Percentiles rank a stretch among this genome's conserved stretches.
Conservation (phyloP, 805 yeast species). For the Jamesozyma piceae region DNA sequence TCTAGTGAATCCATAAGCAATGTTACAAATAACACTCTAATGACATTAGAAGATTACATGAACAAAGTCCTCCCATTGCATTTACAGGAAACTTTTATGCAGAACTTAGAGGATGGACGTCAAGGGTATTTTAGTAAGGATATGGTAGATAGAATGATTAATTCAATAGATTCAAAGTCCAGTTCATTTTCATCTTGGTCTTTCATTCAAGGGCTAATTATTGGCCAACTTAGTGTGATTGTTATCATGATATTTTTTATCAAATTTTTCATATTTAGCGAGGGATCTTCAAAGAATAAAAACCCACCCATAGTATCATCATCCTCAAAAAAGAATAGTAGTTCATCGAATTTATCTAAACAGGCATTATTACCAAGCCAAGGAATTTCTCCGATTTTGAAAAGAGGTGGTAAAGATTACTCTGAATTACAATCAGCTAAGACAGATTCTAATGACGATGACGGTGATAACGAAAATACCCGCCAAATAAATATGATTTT, state of each 20-base stretch:
- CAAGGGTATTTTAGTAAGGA: not conserved
- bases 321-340: not conserved
- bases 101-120: conserved; percentile 6
- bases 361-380: not conserved
- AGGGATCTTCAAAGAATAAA: conserved; percentile 36
- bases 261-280: conserved; percentile 70
- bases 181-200: conserved; percentile 39
- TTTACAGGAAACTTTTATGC: conserved; percentile 27
- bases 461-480: conserved; percentile 18
- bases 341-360: not conserved
- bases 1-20: not conserved
- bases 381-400: conserved; percentile 17
- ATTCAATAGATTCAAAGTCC: not conserved
- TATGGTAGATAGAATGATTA: not conserved
- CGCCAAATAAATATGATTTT: conserved; percentile 43
- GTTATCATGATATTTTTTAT: conserved; percentile 53
- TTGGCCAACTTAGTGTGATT: conserved; percentile 69
- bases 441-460: conserved; percentile 12
- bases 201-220: conserved; percentile 65
- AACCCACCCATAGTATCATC: conserved; percentile 20
- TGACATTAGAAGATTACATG: conserved; percentile 33
- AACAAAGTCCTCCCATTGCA: conserved; percentile 30
- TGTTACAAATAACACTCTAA: conserved; percentile 15
- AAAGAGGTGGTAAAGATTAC: conserved; percentile 23
- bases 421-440: conserved; percentile 3